These are phyloP conservation scores for Aspergillus cejpii DNA, from an alignment of 2,329 filamentous ascomycete genomes.

Conservation along the genomic window DNA sequence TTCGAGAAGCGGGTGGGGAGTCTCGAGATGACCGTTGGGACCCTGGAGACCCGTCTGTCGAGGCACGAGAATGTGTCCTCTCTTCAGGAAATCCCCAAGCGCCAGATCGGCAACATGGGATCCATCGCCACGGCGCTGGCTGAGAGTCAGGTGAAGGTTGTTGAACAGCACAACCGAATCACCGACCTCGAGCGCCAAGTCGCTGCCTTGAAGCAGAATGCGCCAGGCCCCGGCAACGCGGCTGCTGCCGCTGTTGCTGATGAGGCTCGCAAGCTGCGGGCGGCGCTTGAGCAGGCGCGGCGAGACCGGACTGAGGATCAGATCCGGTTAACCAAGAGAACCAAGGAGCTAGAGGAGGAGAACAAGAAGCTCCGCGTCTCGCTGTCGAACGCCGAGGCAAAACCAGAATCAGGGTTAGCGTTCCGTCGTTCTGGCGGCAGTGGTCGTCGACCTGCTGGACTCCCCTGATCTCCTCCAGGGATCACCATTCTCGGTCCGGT, in stretches of 20 bases:
- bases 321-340: conserved; percentile 10
- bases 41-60: conserved; percentile 13
- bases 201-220: conserved; percentile 2
- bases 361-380: conserved; percentile 15
- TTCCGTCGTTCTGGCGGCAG: not conserved
- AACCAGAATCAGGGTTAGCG: too few species aligned
- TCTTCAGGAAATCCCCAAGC: conserved; percentile 13
- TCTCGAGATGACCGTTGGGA: conserved; percentile 2
- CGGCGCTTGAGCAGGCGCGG: conserved; percentile 10
- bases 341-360: conserved; percentile 13
- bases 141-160: conserved; percentile 10
- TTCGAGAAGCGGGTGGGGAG: conserved; percentile 3
- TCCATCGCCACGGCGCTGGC: conserved; percentile 13
- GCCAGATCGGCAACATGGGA: conserved; percentile 7
- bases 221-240: not conserved
- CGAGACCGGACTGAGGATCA: conserved; percentile 13
- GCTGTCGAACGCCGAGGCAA: conserved; percentile 10
- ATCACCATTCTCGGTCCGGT: not conserved
- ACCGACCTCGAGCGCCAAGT: conserved; percentile 10
- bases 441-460: not conserved
- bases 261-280: conserved; percentile 9
- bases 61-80: conserved; percentile 1
- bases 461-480: not conserved
- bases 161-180: conserved; percentile 10
- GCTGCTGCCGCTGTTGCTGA: conserved; percentile 6